Percentiles rank a stretch among this genome's conserved stretches.
phyloP scores from a whole-genome alignment of 2,329 filamentous ascomycete genomes.

The Aspergillus ibericus region DNA sequence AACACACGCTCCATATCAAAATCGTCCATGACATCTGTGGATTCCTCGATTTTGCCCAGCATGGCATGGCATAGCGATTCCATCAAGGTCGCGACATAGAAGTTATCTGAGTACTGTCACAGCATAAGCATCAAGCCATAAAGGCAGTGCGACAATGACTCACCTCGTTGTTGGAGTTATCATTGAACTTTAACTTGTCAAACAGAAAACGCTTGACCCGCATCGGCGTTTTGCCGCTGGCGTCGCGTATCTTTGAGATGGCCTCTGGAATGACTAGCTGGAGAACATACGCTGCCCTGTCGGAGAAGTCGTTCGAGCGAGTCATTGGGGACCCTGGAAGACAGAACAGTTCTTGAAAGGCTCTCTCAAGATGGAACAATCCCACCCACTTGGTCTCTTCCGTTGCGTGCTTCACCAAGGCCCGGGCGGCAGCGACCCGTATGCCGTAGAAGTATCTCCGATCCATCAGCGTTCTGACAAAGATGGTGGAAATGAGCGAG shows the following conservation, averaged over 20 bases:
- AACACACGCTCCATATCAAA: conserved; percentile 50
- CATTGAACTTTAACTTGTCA: conserved; percentile 88
- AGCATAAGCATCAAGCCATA: conserved; percentile 9
- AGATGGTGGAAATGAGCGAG: conserved; percentile 81
- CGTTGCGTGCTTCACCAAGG: conserved; percentile 73
- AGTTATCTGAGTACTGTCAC: conserved; percentile 73
- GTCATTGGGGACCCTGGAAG: conserved; percentile 75
- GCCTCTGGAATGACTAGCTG: conserved; percentile 80
- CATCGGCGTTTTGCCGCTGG: conserved; percentile 72
- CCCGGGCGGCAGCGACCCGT: conserved; percentile 77
- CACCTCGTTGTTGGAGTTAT: conserved; percentile 80
- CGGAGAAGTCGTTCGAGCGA: conserved; percentile 84
- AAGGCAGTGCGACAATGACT: conserved; percentile 11
- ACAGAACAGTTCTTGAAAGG: conserved; percentile 87
- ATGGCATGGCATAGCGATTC: conserved; percentile 59
- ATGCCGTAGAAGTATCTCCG: conserved; percentile 91
- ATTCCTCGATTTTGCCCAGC: conserved; percentile 43
- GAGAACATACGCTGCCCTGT: conserved; percentile 80
- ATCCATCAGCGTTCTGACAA: conserved; percentile 87
- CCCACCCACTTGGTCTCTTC: conserved; percentile 74
- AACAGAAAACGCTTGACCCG: conserved; percentile 80
- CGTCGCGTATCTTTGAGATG: conserved; percentile 74
- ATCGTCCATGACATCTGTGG: conserved; percentile 44
- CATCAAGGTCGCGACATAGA: conserved; percentile 83
- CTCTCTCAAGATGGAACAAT: conserved; percentile 77